Evolutionary conservation across 2,329 filamentous ascomycete species (phyloP).

Genomic region (Dothistroma septosporum): DNA sequence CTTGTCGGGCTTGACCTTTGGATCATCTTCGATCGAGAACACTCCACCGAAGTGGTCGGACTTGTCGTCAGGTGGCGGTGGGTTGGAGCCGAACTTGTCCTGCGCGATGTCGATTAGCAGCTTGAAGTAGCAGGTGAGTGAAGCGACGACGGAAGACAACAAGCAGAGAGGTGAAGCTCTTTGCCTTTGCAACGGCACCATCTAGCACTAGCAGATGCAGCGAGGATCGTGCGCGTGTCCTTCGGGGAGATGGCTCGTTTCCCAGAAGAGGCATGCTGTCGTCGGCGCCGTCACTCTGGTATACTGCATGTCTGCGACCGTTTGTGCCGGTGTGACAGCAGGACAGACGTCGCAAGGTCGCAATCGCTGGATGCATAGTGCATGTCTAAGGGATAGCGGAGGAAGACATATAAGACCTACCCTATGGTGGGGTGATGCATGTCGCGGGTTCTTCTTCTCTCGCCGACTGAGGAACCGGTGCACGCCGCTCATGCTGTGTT

Average conservation of each 20-base stretch:
- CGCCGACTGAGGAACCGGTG: constrained; percentile 68
- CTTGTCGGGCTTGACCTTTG: constrained; percentile 52
- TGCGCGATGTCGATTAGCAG: constrained; percentile 14
- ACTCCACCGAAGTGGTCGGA: constrained; percentile 60
- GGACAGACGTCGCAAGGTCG: background rate
- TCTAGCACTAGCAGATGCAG: background rate
- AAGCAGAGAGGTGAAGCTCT: constrained; percentile 3
- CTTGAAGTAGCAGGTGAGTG: background rate
- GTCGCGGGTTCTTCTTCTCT: constrained; percentile 49
- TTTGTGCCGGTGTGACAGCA: background rate
- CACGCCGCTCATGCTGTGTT: constrained; percentile 45
- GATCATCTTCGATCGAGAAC: constrained; percentile 56
- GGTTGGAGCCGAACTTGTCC: constrained; percentile 10
- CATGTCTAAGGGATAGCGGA: background rate
- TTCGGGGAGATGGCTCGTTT: background rate
- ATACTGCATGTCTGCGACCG: constrained; percentile 1
- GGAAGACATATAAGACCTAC: constrained; percentile 16
- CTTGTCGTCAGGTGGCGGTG: constrained; percentile 32
- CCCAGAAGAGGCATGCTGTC: background rate
- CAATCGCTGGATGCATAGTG: background rate
- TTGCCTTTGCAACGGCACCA: constrained; percentile 1
- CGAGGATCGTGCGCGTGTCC: background rate
- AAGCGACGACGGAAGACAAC: constrained; percentile 1
- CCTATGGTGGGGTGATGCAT: constrained; percentile 19
- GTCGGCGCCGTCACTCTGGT: background rate